These are phyloP conservation scores for Globisporangium megalacanthum DNA, from an alignment of 352 stramenopile species.

Conservation along the genomic window DNA sequence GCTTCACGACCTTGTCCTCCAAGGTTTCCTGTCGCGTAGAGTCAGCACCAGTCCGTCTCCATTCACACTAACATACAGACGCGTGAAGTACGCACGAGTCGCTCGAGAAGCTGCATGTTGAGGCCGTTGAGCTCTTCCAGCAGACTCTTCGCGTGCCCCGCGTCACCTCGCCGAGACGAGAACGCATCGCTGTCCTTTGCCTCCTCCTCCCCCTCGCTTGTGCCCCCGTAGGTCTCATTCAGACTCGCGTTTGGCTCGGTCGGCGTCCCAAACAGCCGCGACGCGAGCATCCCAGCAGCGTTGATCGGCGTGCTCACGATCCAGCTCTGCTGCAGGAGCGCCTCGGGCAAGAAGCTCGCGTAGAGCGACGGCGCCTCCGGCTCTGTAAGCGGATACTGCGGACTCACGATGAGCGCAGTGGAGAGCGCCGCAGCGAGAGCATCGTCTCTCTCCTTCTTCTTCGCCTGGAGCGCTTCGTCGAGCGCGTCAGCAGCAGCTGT, in stretches of 20 bases:
- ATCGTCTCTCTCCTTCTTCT: slow-evolving; percentile 38
- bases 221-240: not conserved
- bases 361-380: slow-evolving; percentile 26
- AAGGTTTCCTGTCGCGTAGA: slow-evolving; percentile 43
- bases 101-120: slow-evolving; percentile 80
- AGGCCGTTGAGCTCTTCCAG: slow-evolving; percentile 79
- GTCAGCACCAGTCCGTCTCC: slow-evolving; percentile 1
- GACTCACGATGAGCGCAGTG: slow-evolving; percentile 34
- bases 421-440: slow-evolving; percentile 21
- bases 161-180: slow-evolving; percentile 15
- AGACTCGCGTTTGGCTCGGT: slow-evolving; percentile 1
- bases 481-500: slow-evolving; percentile 61
- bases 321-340: slow-evolving; percentile 55
- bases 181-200: slow-evolving; percentile 14
- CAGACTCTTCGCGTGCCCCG: slow-evolving; percentile 56
- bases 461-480: slow-evolving; percentile 54
- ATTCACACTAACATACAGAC: not conserved
- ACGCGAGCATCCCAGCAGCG: slow-evolving; percentile 52
- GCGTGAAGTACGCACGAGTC: slow-evolving; percentile 35
- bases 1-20: slow-evolving; percentile 58
- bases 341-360: slow-evolving; percentile 35
- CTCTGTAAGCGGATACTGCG: slow-evolving; percentile 6
- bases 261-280: slow-evolving; percentile 64
- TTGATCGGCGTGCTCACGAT: slow-evolving; percentile 59
- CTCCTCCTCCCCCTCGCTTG: not conserved